Base-by-base conservation (phyloP, 257 asterid genomes). In the Echium plantagineum region DNA sequence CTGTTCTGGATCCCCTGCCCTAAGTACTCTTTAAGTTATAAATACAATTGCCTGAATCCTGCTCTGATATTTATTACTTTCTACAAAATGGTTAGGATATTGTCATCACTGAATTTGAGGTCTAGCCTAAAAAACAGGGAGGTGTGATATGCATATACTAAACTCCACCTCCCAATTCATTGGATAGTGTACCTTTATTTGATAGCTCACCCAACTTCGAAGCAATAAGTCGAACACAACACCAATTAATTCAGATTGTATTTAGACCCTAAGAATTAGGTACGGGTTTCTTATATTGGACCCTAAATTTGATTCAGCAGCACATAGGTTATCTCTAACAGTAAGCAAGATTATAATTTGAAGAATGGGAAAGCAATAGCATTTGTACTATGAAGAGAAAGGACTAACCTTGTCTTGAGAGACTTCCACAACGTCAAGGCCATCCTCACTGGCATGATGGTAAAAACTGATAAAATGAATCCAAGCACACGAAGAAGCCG, bases 381-480 rank as follows among this genome's bases (percentile, higher is more conserved):
- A 24, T 51, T 32, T 52, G 60, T 3, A 55, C 64, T 64, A 67
- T 49, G 20, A 52, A 53, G 69, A 72, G 68, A 59, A 60, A 58
- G 64, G 60, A 66, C 85, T 69, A 60, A 93, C 99, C 99, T 84
- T 69, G 85, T 80, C 73, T 71, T 81, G 76, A 93, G 74, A 68
- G 83, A 76, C 80, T 74, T 79, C 91, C 86, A 89, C 22, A 79
- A 63, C 68, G 70, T 69, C 72, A 78, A 75, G 69, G 75, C 57
- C 58, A 84, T 73, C 73, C 99, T 81, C 64, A 93, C 75, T 17
- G 99, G 99, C 99, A 93, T 89, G 81, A 93, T 83, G 56, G 99
- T 93, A 47, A 93, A 75, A 76, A 89, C 81, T 61, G 97, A 89
- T 35, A 81, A 76, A 93, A 93, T 18, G 99, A 84, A 77, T 93